Percentiles rank a stretch among this genome's conserved stretches.
Conservation (phyloP, 2,329 filamentous ascomycete species). For the Dactylellina leptospora region DNA sequence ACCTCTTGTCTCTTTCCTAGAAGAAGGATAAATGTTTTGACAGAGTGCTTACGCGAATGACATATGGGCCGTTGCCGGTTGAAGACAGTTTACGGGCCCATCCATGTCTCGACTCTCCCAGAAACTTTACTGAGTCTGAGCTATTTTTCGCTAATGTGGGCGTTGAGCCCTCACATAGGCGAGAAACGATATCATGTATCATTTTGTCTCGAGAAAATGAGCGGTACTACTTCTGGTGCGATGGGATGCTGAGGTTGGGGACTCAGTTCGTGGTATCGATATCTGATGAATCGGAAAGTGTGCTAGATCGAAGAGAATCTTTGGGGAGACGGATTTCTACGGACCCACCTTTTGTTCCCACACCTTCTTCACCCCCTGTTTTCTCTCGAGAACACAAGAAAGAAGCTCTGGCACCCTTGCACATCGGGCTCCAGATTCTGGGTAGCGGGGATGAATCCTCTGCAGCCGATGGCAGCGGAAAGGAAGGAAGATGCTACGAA, state of each 20-base stretch:
- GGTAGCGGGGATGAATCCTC: constrained; percentile 47
- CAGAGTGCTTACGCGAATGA: constrained; percentile 7
- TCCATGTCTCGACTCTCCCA: constrained; percentile 30
- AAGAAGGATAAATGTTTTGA: constrained; percentile 20
- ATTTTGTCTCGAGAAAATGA: not conserved
- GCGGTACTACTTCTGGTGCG: not conserved
- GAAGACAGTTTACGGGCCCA: constrained; percentile 33
- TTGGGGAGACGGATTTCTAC: constrained; percentile 11
- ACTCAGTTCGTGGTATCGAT: not conserved
- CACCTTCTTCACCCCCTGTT: constrained; percentile 14
- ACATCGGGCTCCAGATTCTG: constrained; percentile 37
- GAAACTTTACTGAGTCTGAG: constrained; percentile 48
- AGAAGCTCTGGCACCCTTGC: constrained; percentile 39
- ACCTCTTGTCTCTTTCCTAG: constrained; percentile 2
- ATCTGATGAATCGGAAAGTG: constrained; percentile 3
- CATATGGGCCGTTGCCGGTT: constrained; percentile 24
- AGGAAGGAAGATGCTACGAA: constrained; percentile 20
- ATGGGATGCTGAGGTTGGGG: constrained; percentile 26
- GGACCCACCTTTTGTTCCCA: constrained; percentile 29
- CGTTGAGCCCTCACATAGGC: constrained; percentile 26
- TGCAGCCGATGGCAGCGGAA: constrained; percentile 40
- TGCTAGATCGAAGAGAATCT: constrained; percentile 9
- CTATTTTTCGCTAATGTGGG: constrained; percentile 50
- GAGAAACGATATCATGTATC: constrained; percentile 20
- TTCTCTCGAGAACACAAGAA: constrained; percentile 28